Conservation (phyloP, 192 early-diverging fungal genomes). For the Backusella sp. region DNA sequence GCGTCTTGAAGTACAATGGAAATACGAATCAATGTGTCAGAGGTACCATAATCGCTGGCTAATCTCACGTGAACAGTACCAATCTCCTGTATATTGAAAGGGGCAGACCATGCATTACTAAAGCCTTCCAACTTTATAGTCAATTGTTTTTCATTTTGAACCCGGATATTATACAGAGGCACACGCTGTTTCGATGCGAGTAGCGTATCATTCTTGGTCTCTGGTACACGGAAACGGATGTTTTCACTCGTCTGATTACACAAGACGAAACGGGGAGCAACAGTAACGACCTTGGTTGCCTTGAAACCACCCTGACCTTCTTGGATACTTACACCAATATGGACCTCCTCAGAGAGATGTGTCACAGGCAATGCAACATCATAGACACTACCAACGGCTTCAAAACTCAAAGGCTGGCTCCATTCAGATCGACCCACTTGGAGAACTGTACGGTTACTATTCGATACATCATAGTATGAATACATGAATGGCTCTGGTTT, state of each 20-base stretch:
- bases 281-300: slow-evolving; percentile 85
- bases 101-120: slow-evolving; percentile 78
- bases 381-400: slow-evolving; percentile 86
- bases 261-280: slow-evolving; percentile 87
- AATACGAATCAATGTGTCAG: slow-evolving; percentile 71
- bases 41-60: slow-evolving; percentile 51
- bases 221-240: slow-evolving; percentile 71
- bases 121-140: slow-evolving; percentile 63
- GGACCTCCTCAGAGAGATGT: slow-evolving; percentile 55
- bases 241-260: slow-evolving; percentile 77
- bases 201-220: slow-evolving; percentile 47
- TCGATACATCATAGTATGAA: slow-evolving; percentile 86
- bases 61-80: slow-evolving; percentile 84
- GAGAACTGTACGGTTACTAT: slow-evolving; percentile 78
- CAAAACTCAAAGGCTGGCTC: slow-evolving; percentile 91
- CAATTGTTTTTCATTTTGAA: slow-evolving; percentile 62
- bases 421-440: slow-evolving; percentile 74
- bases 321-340: slow-evolving; percentile 82
- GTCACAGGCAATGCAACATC: slow-evolving; percentile 69
- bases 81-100: slow-evolving; percentile 85
- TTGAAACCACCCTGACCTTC: slow-evolving; percentile 88
- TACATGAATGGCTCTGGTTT: slow-evolving; percentile 82
- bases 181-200: slow-evolving; percentile 52
- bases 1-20: slow-evolving; percentile 87
- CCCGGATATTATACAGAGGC: slow-evolving; percentile 70